Base-by-base conservation (phyloP, 352 stramenopile genomes). In the Globisporangium acanthophoron region DNA sequence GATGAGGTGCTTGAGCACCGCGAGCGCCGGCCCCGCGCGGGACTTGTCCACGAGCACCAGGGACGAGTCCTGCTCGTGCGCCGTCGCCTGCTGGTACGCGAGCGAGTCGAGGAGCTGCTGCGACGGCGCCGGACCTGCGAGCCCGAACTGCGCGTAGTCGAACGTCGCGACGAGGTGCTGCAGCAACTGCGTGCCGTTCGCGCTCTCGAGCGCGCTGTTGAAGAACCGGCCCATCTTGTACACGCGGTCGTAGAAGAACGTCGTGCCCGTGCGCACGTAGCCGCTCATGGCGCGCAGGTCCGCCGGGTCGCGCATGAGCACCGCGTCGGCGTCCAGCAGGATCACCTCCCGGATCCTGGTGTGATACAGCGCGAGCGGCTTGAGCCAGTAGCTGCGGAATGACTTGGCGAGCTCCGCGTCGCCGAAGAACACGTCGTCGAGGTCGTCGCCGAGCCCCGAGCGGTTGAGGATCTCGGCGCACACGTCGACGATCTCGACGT, bases 241-340 rank as follows among this genome's bases (percentile, higher is more conserved):
- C 78, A 88, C 73, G n/a, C 78, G 78, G 52, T 88, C 78, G 56
- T 83, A 83, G 70, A 88, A 88, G 59, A 88, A 88, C 18, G 64
- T 79, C n/a, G 78, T 82, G 21, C 78, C 78, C 4, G 70, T 85
- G n/a, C 54, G 39, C 2, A 59, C 35, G 44, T 88, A 88, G 11
- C 73, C 78, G 0, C 64, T 56, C 0, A 74, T 72, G 0, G 54
- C 56, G 8, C 78, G 74, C 15, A 88, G 43, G 21, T 74, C 58
- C 0, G 74, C 66, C 3, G 78, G 76, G 49, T 88, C 70, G 1
- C 52, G 58, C 60, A 85, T 65, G 20, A 81, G 53, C 18, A 78
- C 37, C 58, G 84, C 69, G 27, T 74, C 73, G 0, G 68, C 73
- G 27, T 88, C 77, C 18, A 84, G 54, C 29, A 85, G 69, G 52